Evolutionary conservation across 192 early-diverging fungal species (phyloP), one percentile per base, ranked within the genome.

Genomic region (Coemansia sp.): DNA sequence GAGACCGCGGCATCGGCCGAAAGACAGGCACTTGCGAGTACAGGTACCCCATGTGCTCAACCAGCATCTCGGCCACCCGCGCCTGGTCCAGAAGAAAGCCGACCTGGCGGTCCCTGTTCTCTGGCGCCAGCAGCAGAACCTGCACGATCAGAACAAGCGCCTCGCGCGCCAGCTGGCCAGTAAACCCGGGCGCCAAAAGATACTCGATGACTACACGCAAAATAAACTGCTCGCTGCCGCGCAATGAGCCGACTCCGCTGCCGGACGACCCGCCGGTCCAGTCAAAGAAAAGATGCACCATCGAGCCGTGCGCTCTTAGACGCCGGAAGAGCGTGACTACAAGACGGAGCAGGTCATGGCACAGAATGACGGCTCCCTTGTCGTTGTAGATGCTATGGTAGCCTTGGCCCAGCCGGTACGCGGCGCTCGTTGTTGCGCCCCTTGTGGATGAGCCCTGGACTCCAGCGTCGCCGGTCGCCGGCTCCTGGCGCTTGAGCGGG

Each of bases 281-380:
- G 65, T 84, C 82, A 26, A 84, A 77, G 30, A 84, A 78, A 64
- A 84, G 61, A n/a, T 71, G 45, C 38, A 73, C 73, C 69, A 78
- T 66, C 39, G 24, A 60, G 43, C 67, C 45, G 48, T 84, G 82
- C 51, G 74, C 76, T 9, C 73, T 60, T 35, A 84, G 70, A 5
- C 76, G 82, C 4, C 44, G 21, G 56, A 84, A 75, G 49, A 84
- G 55, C 8, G 68, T 70, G 45, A 69, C 72, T 8, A 84, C 68
- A 3, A 78, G 71, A 26, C 59, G 56, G 45, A 84, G 58, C 24
- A 78, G 53, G 12, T 75, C 76, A 36, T 84, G 77, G 52, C 67
- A 64, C 23, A 78, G 67, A 2, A 74, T 44, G 1, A 70, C 72
- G 0, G 69, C 53, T 0, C 61, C n/a, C 12, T 39, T 55, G 59